These are phyloP conservation scores for Poa annua DNA, from an alignment of 176 grass and related monocot species.

Conservation along the genomic window DNA sequence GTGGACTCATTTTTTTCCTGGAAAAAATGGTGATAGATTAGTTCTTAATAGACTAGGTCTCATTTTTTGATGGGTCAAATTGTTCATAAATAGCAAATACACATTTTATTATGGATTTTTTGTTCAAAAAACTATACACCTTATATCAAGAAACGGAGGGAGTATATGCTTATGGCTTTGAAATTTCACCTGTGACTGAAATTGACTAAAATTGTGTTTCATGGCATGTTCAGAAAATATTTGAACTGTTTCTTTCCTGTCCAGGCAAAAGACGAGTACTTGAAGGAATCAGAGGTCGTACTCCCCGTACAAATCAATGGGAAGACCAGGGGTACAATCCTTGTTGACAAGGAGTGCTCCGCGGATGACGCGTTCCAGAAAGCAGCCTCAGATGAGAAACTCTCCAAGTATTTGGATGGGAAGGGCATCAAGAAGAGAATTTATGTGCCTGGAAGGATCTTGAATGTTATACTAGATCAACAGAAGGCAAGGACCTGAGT, in stretches of 20 bases:
- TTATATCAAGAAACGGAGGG: no score
- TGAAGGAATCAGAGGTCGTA: conserved; percentile 77
- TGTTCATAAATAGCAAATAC: no score
- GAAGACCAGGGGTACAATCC: conserved; percentile 88
- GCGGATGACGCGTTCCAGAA: conserved; percentile 74
- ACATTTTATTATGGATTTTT: no score
- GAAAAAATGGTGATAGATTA: no score
- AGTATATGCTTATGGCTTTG: not conserved
- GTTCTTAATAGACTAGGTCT: no score
- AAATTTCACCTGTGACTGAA: not conserved
- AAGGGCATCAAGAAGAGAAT: conserved; percentile 79
- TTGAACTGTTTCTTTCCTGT: conserved; percentile 32
- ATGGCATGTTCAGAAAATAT: not conserved
- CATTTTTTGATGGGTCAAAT: no score
- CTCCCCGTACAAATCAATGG: conserved; percentile 95
- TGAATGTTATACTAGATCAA: conserved; percentile 90
- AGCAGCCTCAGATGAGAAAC: conserved; percentile 77
- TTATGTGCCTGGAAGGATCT: conserved; percentile 90
- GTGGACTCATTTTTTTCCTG: no score
- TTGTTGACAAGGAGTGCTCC: conserved; percentile 73
- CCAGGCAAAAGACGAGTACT: conserved; percentile 81
- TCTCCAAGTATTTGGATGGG: conserved; percentile 79
- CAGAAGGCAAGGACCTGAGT: conserved; percentile 69
- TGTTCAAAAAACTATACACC: no score
- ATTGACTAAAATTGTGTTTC: not conserved